Conservation (phyloP, 1,284 basidiomycete genomes). For the Ceratobasidium theobromae region DNA sequence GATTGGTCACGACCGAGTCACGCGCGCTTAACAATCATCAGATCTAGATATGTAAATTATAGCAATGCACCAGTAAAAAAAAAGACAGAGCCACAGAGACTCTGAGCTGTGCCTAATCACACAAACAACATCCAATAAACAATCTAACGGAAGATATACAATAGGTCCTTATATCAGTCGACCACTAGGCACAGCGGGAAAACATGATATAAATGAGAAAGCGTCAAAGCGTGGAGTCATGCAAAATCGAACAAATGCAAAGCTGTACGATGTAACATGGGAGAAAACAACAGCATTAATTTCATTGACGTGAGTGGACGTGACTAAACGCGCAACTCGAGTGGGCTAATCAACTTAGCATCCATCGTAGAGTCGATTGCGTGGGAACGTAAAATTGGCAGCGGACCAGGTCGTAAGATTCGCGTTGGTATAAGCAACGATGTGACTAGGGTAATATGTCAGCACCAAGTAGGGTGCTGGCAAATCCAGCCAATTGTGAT, state of each 20-base stretch:
- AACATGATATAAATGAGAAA: constrained; percentile 8
- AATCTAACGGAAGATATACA: background rate
- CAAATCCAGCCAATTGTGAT: constrained; percentile 36
- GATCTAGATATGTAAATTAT: background rate
- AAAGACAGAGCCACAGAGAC: background rate
- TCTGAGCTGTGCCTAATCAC: background rate
- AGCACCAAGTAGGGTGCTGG: background rate
- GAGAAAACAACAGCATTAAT: constrained; percentile 1
- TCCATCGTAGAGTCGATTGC: constrained; percentile 60
- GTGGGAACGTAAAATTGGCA: constrained; percentile 67
- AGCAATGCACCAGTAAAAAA: background rate
- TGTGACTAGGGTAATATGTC: constrained; percentile 51
- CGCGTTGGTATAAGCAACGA: constrained; percentile 65
- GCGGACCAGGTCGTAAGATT: constrained; percentile 74
- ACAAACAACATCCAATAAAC: background rate
- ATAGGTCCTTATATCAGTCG: constrained; percentile 15
- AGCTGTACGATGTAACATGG: constrained; percentile 8
- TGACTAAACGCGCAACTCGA: background rate
- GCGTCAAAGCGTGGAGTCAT: background rate
- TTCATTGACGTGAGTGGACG: constrained; percentile 4
- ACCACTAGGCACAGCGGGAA: background rate
- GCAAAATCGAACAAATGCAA: constrained; percentile 22
- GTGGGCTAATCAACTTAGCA: constrained; percentile 47
- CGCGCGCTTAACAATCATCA: background rate
- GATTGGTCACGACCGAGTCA: constrained; percentile 15